phyloP scores from a whole-genome alignment of 192 early-diverging fungal species.

The Dimargaris cristalligena region DNA sequence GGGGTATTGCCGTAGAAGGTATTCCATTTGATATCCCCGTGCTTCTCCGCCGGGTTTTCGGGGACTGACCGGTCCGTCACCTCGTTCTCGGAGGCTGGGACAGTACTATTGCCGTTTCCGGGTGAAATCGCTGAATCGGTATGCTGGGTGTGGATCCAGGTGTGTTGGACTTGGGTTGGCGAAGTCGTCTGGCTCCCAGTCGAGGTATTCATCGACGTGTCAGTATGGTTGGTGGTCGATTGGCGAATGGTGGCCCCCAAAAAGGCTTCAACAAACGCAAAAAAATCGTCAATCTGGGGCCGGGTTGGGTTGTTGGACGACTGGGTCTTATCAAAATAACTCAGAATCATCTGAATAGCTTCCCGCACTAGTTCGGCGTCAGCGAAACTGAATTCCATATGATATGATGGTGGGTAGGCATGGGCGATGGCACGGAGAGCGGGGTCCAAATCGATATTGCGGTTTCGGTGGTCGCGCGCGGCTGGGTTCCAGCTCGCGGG shows the following conservation, averaged over 20 bases:
- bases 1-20: slow-evolving; percentile 73
- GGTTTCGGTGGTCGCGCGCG: slow-evolving; percentile 14
- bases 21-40: neutral
- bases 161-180: neutral
- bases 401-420: slow-evolving; percentile 41
- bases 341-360: slow-evolving; percentile 53
- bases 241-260: slow-evolving; percentile 14
- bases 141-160: neutral
- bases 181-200: neutral
- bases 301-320: slow-evolving; percentile 40
- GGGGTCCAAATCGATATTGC: slow-evolving; percentile 11
- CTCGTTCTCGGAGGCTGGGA: no score
- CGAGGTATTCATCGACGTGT: neutral
- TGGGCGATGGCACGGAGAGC: slow-evolving; percentile 16
- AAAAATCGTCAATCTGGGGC: slow-evolving; percentile 58
- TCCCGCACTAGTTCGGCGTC: slow-evolving; percentile 64
- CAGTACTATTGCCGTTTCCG: neutral
- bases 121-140: neutral
- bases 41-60: neutral
- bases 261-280: slow-evolving; percentile 45
- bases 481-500: slow-evolving; percentile 12
- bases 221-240: neutral
- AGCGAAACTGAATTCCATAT: slow-evolving; percentile 63
- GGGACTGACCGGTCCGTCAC: neutral
- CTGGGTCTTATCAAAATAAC: slow-evolving; percentile 46